Base-by-base conservation (phyloP, 495 filamentous ascomycete species). In the Glonium stellatum region DNA sequence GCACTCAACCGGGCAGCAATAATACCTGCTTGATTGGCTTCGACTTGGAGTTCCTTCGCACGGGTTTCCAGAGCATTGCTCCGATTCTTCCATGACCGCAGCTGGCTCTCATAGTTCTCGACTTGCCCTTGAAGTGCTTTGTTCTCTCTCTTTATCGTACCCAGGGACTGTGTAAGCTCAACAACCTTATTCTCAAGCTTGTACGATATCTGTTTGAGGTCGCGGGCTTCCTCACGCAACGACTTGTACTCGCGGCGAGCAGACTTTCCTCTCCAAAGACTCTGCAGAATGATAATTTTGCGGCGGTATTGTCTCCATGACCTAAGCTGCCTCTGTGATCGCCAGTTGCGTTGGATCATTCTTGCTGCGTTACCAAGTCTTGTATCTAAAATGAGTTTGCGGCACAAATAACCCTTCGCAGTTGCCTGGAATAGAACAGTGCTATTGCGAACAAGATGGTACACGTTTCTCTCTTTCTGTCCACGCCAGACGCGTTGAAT, bases 111-210 rank as follows among this genome's bases (percentile, higher is more conserved):
- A 77, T 97, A 97, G 75, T 89, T 97, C 71, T 97, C 90, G 35
- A 97, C 85, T 75, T 97, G 92, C 35, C 82, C 84, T 65, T 87
- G 80, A 58, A 97, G 80, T 52, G 83, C 81, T 77, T 92, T 96
- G 79, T 97, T 97, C 72, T 96, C 88, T 47, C 82, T 79, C 77
- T 95, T 95, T 80, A 97, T 84, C 34, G 89, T 85, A 67, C 92
- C 91, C 70, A 97, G 72, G 54, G 87, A 87, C 73, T 99, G 95
- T 10, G 95, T 99, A 65, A 99, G 79, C 76, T 99, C 95, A 55
- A 97, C 89, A 57, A 98, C 93, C 82, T 98, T 97, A 79, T 97
- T 97, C 78, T 97, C 95, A 68, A 98, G 75, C 78, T 95, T 97
- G 77, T 97, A 97, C 13, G 92, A 97, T 64, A 98, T 98, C 72